Conservation (phyloP, 2,329 filamentous ascomycete genomes). For the Alternaria gaisen region DNA sequence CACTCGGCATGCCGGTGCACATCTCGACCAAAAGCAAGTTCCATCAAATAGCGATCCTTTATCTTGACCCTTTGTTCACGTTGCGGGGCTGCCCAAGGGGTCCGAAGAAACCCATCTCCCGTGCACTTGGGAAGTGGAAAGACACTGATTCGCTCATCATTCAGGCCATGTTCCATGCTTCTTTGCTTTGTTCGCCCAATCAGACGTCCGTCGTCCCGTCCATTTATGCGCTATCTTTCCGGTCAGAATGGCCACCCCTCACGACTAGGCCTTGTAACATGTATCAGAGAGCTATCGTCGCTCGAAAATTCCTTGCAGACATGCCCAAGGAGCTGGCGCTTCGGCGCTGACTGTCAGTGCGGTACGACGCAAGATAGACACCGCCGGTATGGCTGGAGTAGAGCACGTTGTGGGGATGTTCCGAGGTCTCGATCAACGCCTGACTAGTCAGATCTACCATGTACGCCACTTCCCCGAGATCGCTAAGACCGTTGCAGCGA, state of each 20-base stretch:
- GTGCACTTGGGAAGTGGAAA: neutral
- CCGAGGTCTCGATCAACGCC: neutral
- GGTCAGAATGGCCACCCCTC: constrained; percentile 23
- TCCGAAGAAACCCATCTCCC: neutral
- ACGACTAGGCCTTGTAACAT: constrained; percentile 12
- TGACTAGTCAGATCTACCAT: neutral
- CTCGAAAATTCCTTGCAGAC: constrained; percentile 3
- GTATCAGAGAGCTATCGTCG: neutral
- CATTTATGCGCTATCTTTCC: constrained; percentile 5
- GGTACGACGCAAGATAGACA: neutral
- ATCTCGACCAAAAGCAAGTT: constrained; percentile 25
- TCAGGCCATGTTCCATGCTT: constrained; percentile 3
- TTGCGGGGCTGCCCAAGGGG: constrained; percentile 4
- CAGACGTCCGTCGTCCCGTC: neutral
- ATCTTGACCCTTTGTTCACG: neutral
- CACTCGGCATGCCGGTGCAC: constrained; percentile 30
- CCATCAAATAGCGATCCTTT: neutral
- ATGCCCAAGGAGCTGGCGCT: neutral
- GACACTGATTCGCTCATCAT: neutral
- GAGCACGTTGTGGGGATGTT: neutral
- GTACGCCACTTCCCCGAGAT: neutral
- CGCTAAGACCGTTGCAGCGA: neutral
- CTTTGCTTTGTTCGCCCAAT: neutral
- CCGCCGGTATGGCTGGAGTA: neutral
- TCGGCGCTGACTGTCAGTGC: neutral